phyloP scores from a whole-genome alignment of 2,329 filamentous ascomycete species.

The Scedosporium apiospermum region DNA sequence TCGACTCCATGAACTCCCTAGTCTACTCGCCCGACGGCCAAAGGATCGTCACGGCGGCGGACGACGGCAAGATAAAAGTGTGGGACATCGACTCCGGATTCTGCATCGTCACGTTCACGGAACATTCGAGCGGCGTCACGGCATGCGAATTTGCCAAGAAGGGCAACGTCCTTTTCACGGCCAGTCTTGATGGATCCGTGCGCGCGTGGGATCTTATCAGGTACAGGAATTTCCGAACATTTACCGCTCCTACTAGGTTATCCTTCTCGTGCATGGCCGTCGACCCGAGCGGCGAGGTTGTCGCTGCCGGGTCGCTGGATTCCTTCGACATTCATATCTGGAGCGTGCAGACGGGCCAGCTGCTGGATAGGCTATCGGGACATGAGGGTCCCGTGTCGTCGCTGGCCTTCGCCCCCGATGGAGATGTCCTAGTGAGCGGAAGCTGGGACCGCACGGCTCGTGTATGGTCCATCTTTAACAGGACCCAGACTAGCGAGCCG shows the following conservation, averaged over 20 bases:
- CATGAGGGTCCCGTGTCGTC: conserved; percentile 91
- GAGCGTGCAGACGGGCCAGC: conserved; percentile 95
- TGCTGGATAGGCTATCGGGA: conserved; percentile 81
- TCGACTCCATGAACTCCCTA: conserved; percentile 89
- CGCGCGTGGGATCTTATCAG: conserved; percentile 93
- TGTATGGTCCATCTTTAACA: conserved; percentile 89
- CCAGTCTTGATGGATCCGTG: conserved; percentile 87
- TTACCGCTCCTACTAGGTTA: conserved; percentile 82
- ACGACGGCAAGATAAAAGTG: conserved; percentile 97
- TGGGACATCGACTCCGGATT: conserved; percentile 97
- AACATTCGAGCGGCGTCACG: conserved; percentile 90
- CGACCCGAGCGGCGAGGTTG: conserved; percentile 93
- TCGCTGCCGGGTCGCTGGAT: conserved; percentile 89
- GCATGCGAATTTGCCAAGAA: conserved; percentile 91
- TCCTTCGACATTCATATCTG: conserved; percentile 97
- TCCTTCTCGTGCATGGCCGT: conserved; percentile 92
- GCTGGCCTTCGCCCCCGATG: conserved; percentile 81
- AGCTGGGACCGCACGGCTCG: conserved; percentile 96
- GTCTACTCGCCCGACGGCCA: conserved; percentile 92
- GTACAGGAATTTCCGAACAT: conserved; percentile 95
- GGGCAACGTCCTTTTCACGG: conserved; percentile 91
- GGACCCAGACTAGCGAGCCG: conserved; percentile 91
- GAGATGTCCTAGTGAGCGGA: conserved; percentile 73
- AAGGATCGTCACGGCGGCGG: conserved; percentile 83
- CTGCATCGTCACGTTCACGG: conserved; percentile 95